Base-by-base conservation (phyloP, 2,329 filamentous ascomycete genomes). In the Botryosphaeria dothidea region DNA sequence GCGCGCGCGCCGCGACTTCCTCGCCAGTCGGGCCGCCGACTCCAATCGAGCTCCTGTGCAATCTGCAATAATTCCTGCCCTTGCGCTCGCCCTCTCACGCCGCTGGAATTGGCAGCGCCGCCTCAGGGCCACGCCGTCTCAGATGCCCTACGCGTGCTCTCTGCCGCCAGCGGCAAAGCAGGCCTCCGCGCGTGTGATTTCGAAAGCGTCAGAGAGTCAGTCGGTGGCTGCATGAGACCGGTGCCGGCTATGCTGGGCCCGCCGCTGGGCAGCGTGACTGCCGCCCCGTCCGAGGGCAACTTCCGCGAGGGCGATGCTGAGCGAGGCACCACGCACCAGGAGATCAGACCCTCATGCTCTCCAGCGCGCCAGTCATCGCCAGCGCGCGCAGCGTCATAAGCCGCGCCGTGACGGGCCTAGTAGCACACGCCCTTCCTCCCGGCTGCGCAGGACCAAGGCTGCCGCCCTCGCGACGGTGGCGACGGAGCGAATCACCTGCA, bases 11-110 rank as follows among this genome's bases (percentile, higher is more conserved):
- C n/a, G n/a, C n/a, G n/a, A n/a, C 51, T 34, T 34, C 31, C 31
- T 38, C 43, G 43, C 43, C 52, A 58, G 54, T 58, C 54, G 54
- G 54, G 13, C 56, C 56, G 56, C 38, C 49, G 23, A 25, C 38
- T 29, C n/a, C 4, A 21, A 23, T 43, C 21, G 36, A 11, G 34
- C 31, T 57, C 52, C 52, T 57, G 21, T 15, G 52, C 52, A 57
- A 57, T 56, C 13, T 56, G 19, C 17, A n/a, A n/a, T n/a, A n/a
- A n/a, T n/a, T n/a, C 31, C 5, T 8, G 13, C 38, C 38, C 38
- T 13, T 15, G 13, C 38, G 38, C 38, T n/a, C 41, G 41, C 41
- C 41, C 41, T 45, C 41, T 13, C 41, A 15, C 38, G 38, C 38
- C 38, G 38, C n/a, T 15, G 38, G 13, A 43, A 19, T 5, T 43